A percentile compares a stretch with the other conserved stretches of the same genome.
These are phyloP conservation scores for Vaccinium darrowii DNA, from an alignment of 148 eudicot species.

Conservation along the genomic window DNA sequence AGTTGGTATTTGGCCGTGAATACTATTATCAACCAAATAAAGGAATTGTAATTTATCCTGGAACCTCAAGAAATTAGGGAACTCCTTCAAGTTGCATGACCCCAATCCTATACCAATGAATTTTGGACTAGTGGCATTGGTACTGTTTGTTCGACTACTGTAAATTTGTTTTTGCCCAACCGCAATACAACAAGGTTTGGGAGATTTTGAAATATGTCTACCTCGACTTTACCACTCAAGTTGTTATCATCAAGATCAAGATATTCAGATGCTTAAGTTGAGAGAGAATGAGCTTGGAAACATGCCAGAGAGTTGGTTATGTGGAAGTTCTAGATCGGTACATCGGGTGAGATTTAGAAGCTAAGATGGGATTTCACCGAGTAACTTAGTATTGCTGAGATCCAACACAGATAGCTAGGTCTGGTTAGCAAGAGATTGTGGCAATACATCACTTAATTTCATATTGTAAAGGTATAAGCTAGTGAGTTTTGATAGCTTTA, in stretches of 20 bases:
- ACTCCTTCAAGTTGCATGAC: not conserved
- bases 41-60: not conserved
- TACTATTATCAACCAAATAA: not conserved
- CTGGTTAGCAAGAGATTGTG: not conserved
- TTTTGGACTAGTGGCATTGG: not conserved
- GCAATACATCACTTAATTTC: too few relatives aligned
- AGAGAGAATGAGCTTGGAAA: too few relatives aligned
- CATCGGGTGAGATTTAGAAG: not conserved
- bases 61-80: not conserved
- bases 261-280: too few relatives aligned
- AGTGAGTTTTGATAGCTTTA: not conserved
- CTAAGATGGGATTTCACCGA: not conserved
- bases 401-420: not conserved
- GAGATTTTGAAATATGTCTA: constrained; percentile 12
- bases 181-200: not conserved
- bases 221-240: constrained; percentile 1
- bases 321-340: not conserved
- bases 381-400: too few relatives aligned
- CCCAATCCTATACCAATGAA: not conserved
- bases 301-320: not conserved
- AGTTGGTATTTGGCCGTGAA: not conserved
- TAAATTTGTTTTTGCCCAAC: too few relatives aligned
- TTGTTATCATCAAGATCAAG: too few relatives aligned
- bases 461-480: too few relatives aligned
- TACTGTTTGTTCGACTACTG: not conserved